phyloP scores from a whole-genome alignment of 2,329 filamentous ascomycete species.

The Alternaria metachromatica region DNA sequence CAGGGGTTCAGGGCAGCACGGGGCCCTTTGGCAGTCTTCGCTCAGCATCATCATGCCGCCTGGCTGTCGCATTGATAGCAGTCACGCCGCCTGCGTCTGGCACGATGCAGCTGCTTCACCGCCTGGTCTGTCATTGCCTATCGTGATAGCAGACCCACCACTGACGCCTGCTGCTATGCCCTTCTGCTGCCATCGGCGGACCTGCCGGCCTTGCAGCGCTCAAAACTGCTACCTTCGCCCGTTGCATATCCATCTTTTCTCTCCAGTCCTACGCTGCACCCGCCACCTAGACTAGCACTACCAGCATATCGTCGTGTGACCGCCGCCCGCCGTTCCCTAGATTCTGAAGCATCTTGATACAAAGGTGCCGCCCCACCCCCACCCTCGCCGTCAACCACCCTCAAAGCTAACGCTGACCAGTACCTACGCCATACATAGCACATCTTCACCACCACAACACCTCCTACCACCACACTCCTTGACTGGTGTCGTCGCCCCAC shows the following conservation, averaged over 20 bases:
- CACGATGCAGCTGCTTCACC: conserved; percentile 18
- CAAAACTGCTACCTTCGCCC: conserved; percentile 9
- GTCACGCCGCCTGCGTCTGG: not conserved
- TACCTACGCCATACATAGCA: conserved; percentile 30
- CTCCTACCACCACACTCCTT: conserved; percentile 1
- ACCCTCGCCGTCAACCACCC: conserved; percentile 1
- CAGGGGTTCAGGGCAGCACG: not conserved
- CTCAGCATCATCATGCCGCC: conserved; percentile 1
- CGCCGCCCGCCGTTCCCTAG: conserved; percentile 12
- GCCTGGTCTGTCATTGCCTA: conserved; percentile 12
- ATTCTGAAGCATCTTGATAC: conserved; percentile 15
- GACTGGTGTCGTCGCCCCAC: conserved; percentile 20
- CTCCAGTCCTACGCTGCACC: conserved; percentile 4
- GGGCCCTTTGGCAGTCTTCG: not conserved
- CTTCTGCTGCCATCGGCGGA: conserved; percentile 12
- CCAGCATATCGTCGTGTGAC: conserved; percentile 22
- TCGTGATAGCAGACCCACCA: conserved; percentile 15
- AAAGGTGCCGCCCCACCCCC: conserved; percentile 25
- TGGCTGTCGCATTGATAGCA: not conserved
- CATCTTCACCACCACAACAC: conserved; percentile 19
- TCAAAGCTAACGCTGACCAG: conserved; percentile 13
- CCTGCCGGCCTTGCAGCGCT: conserved; percentile 10
- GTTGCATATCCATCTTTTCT: conserved; percentile 1
- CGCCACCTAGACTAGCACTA: conserved; percentile 12
- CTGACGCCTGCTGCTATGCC: conserved; percentile 9